A percentile compares a stretch with the other conserved stretches of the same genome.
Conservation (phyloP, 495 filamentous ascomycete species). For the Neurospora africana region DNA sequence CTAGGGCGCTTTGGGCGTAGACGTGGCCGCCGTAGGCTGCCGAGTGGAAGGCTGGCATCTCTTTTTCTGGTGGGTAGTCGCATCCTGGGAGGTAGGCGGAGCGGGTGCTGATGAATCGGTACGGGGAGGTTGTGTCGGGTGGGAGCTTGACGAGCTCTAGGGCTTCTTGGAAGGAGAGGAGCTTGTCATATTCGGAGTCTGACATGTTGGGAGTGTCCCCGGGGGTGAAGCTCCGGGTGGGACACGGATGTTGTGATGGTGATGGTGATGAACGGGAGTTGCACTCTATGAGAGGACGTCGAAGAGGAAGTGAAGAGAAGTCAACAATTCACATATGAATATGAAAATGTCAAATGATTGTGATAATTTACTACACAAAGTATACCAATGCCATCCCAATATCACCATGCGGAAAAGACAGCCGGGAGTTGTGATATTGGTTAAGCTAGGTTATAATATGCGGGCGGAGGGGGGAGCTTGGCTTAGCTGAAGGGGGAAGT, state of each 20-base stretch:
- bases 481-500: neutral
- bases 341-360: neutral
- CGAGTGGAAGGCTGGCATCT: constrained; percentile 5
- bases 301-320: neutral
- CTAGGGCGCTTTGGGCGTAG: constrained; percentile 54
- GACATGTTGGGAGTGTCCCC: constrained; percentile 1
- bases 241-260: neutral
- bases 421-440: neutral
- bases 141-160: constrained; percentile 27
- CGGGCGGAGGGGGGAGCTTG: constrained; percentile 1
- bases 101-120: constrained; percentile 29
- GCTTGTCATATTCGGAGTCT: constrained; percentile 6
- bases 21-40: constrained; percentile 56
- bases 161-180: constrained; percentile 29
- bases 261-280: neutral
- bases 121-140: constrained; percentile 6
- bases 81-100: constrained; percentile 23
- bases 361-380: neutral
- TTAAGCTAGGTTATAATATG: too few relatives aligned
- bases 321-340: too few relatives aligned
- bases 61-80: constrained; percentile 11
- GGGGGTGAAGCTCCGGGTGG: neutral
- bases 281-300: neutral
- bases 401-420: neutral
- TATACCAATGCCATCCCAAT: neutral